Percentiles rank a stretch among this genome's conserved stretches.
Evolutionary conservation across 1,284 basidiomycete genomes (phyloP).

Genomic region (Mycena citricolor): DNA sequence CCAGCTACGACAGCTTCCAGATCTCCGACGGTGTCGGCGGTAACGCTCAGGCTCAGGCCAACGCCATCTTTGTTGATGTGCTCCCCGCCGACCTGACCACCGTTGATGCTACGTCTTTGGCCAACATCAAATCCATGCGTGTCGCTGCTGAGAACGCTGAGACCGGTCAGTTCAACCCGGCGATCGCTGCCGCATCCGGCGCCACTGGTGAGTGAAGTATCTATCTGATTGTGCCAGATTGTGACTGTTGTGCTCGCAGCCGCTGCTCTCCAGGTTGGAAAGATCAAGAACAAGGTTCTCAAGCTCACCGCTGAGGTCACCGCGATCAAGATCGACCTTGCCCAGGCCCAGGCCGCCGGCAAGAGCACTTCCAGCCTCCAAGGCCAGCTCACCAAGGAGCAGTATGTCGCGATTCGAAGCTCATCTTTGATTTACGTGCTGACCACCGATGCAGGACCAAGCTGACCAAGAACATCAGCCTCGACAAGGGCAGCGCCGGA

Average conservation of each 20-base stretch:
- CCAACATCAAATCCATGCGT: slow-evolving; percentile 44
- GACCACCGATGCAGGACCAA: slow-evolving; percentile 6
- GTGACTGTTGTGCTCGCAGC: slow-evolving; percentile 25
- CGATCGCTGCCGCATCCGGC: slow-evolving; percentile 42
- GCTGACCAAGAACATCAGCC: slow-evolving; percentile 16
- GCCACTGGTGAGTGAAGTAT: slow-evolving; percentile 27
- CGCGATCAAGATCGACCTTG: slow-evolving; percentile 22
- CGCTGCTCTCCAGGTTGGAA: slow-evolving; percentile 42
- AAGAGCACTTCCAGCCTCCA: slow-evolving; percentile 10
- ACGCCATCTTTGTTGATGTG: slow-evolving; percentile 43
- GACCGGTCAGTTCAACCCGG: slow-evolving; percentile 43
- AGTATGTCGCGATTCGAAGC: too few species aligned
- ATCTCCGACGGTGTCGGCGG: slow-evolving; percentile 45
- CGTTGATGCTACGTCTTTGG: slow-evolving; percentile 23
- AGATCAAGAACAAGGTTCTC: slow-evolving; percentile 55
- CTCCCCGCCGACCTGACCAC: slow-evolving; percentile 40
- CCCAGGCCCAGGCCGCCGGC: slow-evolving; percentile 15
- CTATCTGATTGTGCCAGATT: not conserved
- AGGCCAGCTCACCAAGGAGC: slow-evolving; percentile 8
- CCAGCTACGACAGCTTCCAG: slow-evolving; percentile 43
- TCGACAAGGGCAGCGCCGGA: slow-evolving; percentile 12
- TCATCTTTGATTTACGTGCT: not conserved
- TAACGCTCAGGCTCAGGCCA: slow-evolving; percentile 40
- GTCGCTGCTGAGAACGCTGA: slow-evolving; percentile 41
- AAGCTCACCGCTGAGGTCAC: slow-evolving; percentile 41